Percentiles rank a stretch among this genome's conserved stretches.
phyloP scores from a whole-genome alignment of 129 eudicot species.

The Artemisia tridentata region DNA sequence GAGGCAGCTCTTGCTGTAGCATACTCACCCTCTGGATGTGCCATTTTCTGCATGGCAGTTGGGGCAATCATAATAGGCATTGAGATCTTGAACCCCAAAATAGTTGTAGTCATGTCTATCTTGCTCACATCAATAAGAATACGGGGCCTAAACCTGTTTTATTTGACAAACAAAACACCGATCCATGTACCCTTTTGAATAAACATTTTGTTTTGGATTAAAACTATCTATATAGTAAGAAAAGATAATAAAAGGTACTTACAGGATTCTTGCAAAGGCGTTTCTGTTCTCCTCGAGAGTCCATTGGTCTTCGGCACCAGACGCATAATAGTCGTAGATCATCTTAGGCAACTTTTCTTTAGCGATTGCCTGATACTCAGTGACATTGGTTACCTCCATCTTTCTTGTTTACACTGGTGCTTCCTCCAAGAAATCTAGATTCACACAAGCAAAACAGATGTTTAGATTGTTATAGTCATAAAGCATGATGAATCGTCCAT shows the following conservation, averaged over 20 bases:
- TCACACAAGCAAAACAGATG: conserved; percentile 7
- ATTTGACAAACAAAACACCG: not conserved
- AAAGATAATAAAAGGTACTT: conserved; percentile 22
- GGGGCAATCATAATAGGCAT: conserved; percentile 98
- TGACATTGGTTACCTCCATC: conserved; percentile 80
- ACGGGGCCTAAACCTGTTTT: conserved; percentile 80
- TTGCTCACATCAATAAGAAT: conserved; percentile 91
- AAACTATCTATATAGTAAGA: too few relatives aligned
- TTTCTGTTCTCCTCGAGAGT: conserved; percentile 86
- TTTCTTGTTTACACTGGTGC: conserved; percentile 13
- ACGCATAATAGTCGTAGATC: conserved; percentile 88
- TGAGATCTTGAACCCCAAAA: conserved; percentile 81
- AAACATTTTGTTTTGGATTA: not conserved
- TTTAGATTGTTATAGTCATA: conserved; percentile 14
- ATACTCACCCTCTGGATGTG: conserved; percentile 97
- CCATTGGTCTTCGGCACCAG: conserved; percentile 99
- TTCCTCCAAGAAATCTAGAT: conserved; percentile 32
- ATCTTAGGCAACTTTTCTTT: conserved; percentile 92
- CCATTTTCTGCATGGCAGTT: conserved; percentile 94
- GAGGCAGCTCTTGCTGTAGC: conserved; percentile 99
- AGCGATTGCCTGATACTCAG: conserved; percentile 85
- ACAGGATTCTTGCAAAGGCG: conserved; percentile 91
- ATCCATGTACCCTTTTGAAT: not conserved
- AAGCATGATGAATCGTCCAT: not conserved
- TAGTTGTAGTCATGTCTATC: conserved; percentile 76